phyloP scores from a whole-genome alignment of 495 filamentous ascomycete genomes.

The Podospora appendiculata region DNA sequence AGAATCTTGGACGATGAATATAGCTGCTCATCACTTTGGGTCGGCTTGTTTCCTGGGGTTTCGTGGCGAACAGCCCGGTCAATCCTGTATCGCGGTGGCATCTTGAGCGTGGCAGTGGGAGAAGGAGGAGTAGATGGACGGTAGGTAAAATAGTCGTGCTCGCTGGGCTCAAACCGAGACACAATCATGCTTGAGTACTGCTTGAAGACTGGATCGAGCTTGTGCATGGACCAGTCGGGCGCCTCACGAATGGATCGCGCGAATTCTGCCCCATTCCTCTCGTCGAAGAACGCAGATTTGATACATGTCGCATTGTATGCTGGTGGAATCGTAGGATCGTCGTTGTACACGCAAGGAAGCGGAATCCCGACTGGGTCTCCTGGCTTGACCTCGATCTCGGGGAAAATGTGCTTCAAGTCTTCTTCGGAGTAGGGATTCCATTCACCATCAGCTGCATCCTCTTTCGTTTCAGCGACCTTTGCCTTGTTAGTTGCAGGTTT shows the following conservation, averaged over 20 bases:
- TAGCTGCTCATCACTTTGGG: not conserved
- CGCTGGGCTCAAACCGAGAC: constrained; percentile 11
- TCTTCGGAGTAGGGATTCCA: constrained; percentile 28
- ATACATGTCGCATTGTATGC: constrained; percentile 36
- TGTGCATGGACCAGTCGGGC: constrained; percentile 32
- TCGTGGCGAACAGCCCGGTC: constrained; percentile 1
- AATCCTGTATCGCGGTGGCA: constrained; percentile 17
- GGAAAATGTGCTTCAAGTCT: constrained; percentile 34
- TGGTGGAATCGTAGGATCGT: constrained; percentile 35
- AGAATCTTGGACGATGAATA: not conserved
- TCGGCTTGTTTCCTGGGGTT: not conserved
- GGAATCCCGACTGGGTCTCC: constrained; percentile 38
- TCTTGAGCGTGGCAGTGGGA: constrained; percentile 13
- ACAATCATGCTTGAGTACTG: constrained; percentile 20
- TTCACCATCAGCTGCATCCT: constrained; percentile 14
- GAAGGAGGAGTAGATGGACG: constrained; percentile 13
- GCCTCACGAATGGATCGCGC: constrained; percentile 31
- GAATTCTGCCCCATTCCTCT: constrained; percentile 39
- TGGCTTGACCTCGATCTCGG: constrained; percentile 20
- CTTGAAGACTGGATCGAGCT: constrained; percentile 41
- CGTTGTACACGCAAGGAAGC: constrained; percentile 29
- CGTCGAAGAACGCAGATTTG: constrained; percentile 39
- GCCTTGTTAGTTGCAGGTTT: not conserved
- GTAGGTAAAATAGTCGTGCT: constrained; percentile 17
- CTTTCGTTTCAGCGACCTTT: not conserved